Base-by-base conservation (phyloP, 2,329 filamentous ascomycete species). In the Claviceps purpurea region DNA sequence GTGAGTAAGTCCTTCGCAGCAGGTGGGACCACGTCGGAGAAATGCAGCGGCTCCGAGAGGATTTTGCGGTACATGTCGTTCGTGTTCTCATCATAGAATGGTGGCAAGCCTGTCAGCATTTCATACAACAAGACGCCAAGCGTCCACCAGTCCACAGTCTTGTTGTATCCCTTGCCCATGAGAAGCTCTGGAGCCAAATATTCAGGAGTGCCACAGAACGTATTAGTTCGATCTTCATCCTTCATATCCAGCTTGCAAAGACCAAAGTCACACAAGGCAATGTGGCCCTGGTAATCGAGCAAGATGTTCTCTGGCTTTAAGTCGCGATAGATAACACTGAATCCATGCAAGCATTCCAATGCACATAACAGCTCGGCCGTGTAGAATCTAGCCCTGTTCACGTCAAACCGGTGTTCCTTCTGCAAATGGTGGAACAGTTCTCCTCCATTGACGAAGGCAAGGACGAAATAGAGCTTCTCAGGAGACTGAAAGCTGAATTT, bases 21-120 rank as follows among this genome's bases (percentile, higher is more conserved):
- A 0, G 88, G 86, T 11, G 93, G 93, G 34, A 97, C 91, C 37
- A 96, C 82, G 60, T 97, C 91, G 16, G 91, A 90, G 77, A 97
- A 97, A 66, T 95, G 89, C 48, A 98, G 76, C 24, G 93, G 91
- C 69, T 97, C 93, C 54, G 90, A 91, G 48, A 97, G 75, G 63
- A 98, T 98, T 79, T 98, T 98, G 67, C 90, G 86, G 70, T 98
- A 97, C 93, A 95, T 97, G 70, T 97, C 91, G 69, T 97, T 97
- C 55, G 89, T 96, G 71, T 96, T 96, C 70, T 98, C 93, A 62
- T 97, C 91, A 70, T 98, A 98, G 72, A 97, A 98, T 0, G 93
- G 93, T 38, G 93, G 93, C 46, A 97, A 76, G 52, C 93, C 93
- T 52, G 93, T 97, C 76, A 97, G 75, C 93, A 98, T 98, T 73